A percentile compares a stretch with the other conserved stretches of the same genome.
Conservation (phyloP, 208 protist genomes). For the Leishmania turanica region DNA sequence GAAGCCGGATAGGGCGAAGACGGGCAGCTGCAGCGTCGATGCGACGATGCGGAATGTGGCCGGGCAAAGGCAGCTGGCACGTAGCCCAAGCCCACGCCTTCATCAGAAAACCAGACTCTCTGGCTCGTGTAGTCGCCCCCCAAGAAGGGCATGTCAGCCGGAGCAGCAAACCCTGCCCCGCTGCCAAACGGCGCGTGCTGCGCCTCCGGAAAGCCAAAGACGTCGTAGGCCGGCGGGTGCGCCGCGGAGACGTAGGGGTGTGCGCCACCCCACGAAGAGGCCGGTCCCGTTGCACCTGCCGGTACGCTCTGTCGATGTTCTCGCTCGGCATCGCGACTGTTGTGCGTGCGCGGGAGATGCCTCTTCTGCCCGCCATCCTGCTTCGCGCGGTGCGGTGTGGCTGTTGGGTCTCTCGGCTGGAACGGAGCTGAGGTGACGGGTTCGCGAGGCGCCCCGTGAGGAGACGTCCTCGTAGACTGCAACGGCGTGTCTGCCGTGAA, state of each 20-base stretch:
- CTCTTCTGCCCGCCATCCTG: not conserved
- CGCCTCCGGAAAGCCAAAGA: not conserved
- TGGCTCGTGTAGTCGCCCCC: not conserved
- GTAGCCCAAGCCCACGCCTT: not conserved
- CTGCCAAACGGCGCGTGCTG: constrained; percentile 10
- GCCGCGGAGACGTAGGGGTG: not conserved
- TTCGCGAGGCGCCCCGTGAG: not conserved
- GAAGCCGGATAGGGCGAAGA: not conserved
- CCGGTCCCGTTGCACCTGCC: not conserved
- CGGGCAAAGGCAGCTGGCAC: not conserved
- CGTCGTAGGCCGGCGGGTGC: too few relatives aligned
- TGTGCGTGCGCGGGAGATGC: not conserved
- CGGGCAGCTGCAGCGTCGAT: constrained; percentile 1
- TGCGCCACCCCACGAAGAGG: not conserved
- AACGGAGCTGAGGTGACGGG: not conserved
- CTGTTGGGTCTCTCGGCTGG: not conserved
- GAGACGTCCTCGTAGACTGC: not conserved
- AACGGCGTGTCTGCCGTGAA: not conserved
- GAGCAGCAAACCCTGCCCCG: not conserved
- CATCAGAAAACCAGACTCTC: not conserved
- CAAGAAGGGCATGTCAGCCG: not conserved
- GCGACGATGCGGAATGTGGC: not conserved
- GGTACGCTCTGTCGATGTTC: not conserved
- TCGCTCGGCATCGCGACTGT: not conserved
- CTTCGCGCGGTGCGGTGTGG: not conserved